These are phyloP conservation scores for Penicillium sp. DNA, from an alignment of 2,329 filamentous ascomycete genomes.

Conservation along the genomic window DNA sequence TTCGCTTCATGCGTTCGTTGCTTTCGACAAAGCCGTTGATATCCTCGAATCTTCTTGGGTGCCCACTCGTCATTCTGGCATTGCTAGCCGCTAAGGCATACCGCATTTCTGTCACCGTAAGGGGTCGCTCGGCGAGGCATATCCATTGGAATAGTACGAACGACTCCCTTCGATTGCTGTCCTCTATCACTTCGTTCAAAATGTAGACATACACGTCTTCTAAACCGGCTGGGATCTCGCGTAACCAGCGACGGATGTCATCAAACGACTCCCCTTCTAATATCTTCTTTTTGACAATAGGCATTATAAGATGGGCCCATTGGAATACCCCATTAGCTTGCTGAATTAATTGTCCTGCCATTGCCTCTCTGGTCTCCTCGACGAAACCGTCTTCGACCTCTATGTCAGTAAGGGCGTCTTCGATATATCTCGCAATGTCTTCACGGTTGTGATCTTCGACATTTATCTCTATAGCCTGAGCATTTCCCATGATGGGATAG, in stretches of 20 bases:
- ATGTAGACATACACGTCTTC: constrained; percentile 8
- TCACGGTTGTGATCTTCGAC: constrained; percentile 9
- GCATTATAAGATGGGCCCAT: constrained; percentile 8
- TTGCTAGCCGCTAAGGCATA: constrained; percentile 7
- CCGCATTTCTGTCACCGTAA: constrained; percentile 8
- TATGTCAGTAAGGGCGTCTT: not conserved
- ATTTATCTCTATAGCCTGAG: constrained; percentile 1
- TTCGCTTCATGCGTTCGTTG: constrained; percentile 4
- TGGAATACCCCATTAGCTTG: constrained; percentile 9
- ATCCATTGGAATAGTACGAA: constrained; percentile 10
- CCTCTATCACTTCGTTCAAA: constrained; percentile 3
- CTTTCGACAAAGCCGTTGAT: constrained; percentile 1
- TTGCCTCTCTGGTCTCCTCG: not conserved
- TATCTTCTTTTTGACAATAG: not conserved
- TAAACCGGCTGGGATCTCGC: constrained; percentile 4
- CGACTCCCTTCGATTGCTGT: not conserved
- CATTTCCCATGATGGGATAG: constrained; percentile 9
- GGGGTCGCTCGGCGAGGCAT: constrained; percentile 8
- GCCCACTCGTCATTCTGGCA: not conserved
- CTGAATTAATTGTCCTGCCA: not conserved
- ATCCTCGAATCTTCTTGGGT: not conserved
- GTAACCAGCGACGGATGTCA: constrained; percentile 2
- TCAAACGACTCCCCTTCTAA: constrained; percentile 7
- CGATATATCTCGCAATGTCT: not conserved
- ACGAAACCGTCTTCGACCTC: not conserved